Evolutionary conservation across 495 filamentous ascomycete species (phyloP), one percentile per base, ranked within the genome.

Genomic region (Penicillium flavigenum): DNA sequence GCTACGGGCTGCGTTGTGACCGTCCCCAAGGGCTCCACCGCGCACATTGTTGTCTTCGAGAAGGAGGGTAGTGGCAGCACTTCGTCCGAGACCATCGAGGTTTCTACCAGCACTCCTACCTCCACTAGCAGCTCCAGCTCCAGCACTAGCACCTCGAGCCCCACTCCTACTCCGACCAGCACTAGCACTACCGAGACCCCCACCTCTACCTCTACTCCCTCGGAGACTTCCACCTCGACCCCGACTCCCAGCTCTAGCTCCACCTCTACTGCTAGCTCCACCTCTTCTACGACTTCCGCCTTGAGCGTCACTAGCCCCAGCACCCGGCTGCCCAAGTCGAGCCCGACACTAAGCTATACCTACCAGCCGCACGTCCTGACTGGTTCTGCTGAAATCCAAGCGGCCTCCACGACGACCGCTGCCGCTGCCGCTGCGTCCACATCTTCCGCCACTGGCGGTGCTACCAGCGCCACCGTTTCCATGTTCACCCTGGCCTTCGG

Each of bases 1-100:
- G 87, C 81, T n/a, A 75, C 79, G 36, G 91, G 89, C 69, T 93
- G 89, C 64, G 88, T 91, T 51, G 89, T 90, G 12, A 91, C 88
- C 38, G 83, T 92, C 17, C 85, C 87, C 34, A 81, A 81, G 57
- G 89, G 89, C 46, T 63, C 68, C 43, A 83, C 76, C 50, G 89
- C 88, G 48, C 86, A 83, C 57, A 81, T 91, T 61, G 83, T 90
- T 36, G 84, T 91, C 17, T 85, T 84, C 59, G 79, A 76, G 22
- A 62, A 68, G 46, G 63, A 60, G 11, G 68, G 74, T 49, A 62
- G 66, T 47, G 61, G 60, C 53, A 57, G 49, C 56, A 57, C 63
- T 17, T 60, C 58, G 31, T 58, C 59, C 3, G 56, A 60, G 39
- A 60, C 58, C 26, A 41, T 47, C 17, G 47, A 52, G 20, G 39